A percentile compares a stretch with the other conserved stretches of the same genome.
Evolutionary conservation across 2,329 filamentous ascomycete genomes (phyloP).

Genomic region (Fusarium redolens): DNA sequence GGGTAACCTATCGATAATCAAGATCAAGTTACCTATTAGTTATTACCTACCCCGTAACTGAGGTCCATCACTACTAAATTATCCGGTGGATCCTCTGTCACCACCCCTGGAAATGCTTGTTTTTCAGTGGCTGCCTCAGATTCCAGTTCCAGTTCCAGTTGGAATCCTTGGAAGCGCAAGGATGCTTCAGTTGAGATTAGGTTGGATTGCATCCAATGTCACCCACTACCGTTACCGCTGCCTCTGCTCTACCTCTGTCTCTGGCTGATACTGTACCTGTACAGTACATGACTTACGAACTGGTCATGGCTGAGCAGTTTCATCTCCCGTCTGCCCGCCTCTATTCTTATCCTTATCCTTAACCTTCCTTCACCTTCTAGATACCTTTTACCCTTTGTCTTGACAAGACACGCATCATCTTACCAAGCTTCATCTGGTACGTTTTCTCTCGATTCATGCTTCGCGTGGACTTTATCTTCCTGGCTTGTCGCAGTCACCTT

Average conservation of each 20-base stretch:
- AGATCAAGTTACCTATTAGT: neutral
- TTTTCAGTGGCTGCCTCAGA: conserved; percentile 36
- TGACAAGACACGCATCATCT: neutral
- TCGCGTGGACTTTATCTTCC: neutral
- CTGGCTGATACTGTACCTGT: neutral
- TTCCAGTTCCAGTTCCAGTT: conserved; percentile 21
- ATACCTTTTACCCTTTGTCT: neutral
- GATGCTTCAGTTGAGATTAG: conserved; percentile 39
- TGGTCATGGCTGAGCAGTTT: conserved; percentile 26
- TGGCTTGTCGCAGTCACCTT: neutral
- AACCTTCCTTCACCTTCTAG: conserved; percentile 3
- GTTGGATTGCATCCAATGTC: conserved; percentile 27
- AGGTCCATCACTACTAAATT: neutral
- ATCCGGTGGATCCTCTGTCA: conserved; percentile 12
- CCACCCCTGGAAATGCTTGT: conserved; percentile 36
- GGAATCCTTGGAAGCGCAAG: conserved; percentile 23
- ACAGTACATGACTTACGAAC: conserved; percentile 15
- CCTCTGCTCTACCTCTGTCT: neutral
- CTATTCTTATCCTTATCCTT: conserved; percentile 18
- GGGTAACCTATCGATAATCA: conserved; percentile 17
- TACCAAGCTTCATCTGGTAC: conserved; percentile 18
- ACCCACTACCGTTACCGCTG: conserved; percentile 14
- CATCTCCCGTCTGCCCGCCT: conserved; percentile 22
- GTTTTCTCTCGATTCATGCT: neutral
- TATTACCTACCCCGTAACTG: neutral